Evolutionary conservation across 116 monocot genomes (phyloP), one percentile per base, ranked within the genome.

Genomic region (Iris pallida): DNA sequence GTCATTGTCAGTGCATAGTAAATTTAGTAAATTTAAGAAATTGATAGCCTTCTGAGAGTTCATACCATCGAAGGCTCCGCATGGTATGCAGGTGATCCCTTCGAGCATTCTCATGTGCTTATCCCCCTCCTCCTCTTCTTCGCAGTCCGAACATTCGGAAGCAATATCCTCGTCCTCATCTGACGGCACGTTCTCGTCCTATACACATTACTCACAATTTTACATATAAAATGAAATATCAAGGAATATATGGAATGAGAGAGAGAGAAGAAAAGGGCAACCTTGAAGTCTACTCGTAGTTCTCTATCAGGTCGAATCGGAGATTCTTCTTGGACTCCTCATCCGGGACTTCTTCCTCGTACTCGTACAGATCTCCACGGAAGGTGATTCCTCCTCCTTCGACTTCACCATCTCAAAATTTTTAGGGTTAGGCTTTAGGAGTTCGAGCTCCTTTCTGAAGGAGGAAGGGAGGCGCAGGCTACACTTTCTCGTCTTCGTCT

Each of bases 211-310:
- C 16, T 41, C 15, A 49, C 13, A 51, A 51, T 20, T 4, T 49
- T 20, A 18, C 47, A 62, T 49, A 30, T 57, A 16, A 16, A 60
- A 47, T n/a, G 42, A 41, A 71, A n/a, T 11, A 45, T 41, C 42
- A 11, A 30, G 30, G 30, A 30, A 30, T 30, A 30, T 30, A 30
- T 30, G 30, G 30, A 3, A 3, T 0, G 30, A 3, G 30, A 3
- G 8, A 5, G 20, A 40, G 18, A 40, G 53, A 14, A 8, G 8
- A n/a, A 41, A 68, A 58, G 55, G 16, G 57, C 8, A 17, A 94
- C 94, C 86, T 91, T 64, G 49, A 96, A 89, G 43, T 87, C 86
- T 92, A 91, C 79, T 92, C 96, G 59, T 86, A 87, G 55, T 89
- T 87, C 15, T 96, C 96, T 30, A 96, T 92, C 2, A 66, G 75